phyloP scores from a whole-genome alignment of 495 filamentous ascomycete genomes.

The Penicillium dipodomyicola region DNA sequence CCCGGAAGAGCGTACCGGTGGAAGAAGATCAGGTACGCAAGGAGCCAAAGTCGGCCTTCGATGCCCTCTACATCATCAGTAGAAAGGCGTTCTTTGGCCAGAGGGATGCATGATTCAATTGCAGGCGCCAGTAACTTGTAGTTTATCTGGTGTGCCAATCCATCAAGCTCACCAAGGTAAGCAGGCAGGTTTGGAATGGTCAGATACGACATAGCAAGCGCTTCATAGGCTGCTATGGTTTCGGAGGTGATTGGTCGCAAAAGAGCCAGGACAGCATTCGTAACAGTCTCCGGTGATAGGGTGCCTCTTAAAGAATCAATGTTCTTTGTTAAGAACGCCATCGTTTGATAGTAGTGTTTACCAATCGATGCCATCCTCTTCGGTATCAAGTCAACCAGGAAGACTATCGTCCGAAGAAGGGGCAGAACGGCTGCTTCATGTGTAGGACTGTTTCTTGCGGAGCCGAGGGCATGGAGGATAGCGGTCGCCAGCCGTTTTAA shows the following conservation, averaged over 20 bases:
- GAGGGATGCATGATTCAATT: slow-evolving; percentile 35
- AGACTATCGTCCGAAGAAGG: slow-evolving; percentile 39
- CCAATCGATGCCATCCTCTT: slow-evolving; percentile 49
- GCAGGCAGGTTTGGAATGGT: slow-evolving; percentile 45
- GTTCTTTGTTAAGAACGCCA: slow-evolving; percentile 42
- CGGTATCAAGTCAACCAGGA: slow-evolving; percentile 44
- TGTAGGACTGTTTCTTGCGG: slow-evolving; percentile 24
- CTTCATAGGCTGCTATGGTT: slow-evolving; percentile 53
- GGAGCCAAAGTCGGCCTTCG: slow-evolving; percentile 63
- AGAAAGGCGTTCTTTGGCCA: slow-evolving; percentile 26
- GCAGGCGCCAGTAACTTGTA: slow-evolving; percentile 54
- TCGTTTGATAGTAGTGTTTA: slow-evolving; percentile 41
- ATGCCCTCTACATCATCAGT: slow-evolving; percentile 33
- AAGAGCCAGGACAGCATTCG: slow-evolving; percentile 46
- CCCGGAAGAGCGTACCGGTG: slow-evolving; percentile 52
- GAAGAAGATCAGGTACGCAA: slow-evolving; percentile 78
- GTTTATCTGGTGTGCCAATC: slow-evolving; percentile 49
- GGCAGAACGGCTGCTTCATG: slow-evolving; percentile 27
- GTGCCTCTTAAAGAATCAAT: slow-evolving; percentile 20
- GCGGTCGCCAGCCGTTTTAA: slow-evolving; percentile 48
- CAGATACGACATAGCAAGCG: slow-evolving; percentile 56
- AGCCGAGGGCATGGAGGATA: slow-evolving; percentile 42
- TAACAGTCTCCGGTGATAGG: slow-evolving; percentile 26
- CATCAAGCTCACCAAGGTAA: slow-evolving; percentile 44
- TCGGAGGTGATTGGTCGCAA: slow-evolving; percentile 47